A percentile compares a stretch with the other conserved stretches of the same genome.
These are phyloP conservation scores for Beta corolliflora DNA, from an alignment of 179 eudicot genomes.

Conservation along the genomic window DNA sequence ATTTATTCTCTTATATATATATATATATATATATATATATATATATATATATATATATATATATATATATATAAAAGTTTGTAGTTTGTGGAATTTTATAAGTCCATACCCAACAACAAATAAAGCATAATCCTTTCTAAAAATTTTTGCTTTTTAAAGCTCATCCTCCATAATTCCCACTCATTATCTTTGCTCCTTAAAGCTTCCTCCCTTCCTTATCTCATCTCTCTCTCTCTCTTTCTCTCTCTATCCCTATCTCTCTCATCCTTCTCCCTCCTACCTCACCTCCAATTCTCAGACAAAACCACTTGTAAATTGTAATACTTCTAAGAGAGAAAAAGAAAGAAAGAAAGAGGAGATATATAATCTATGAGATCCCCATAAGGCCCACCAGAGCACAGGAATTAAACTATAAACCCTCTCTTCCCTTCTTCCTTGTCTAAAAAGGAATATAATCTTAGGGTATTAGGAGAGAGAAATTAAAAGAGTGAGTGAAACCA, in stretches of 20 bases:
- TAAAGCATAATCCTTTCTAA: constrained; percentile 40
- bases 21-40: no score
- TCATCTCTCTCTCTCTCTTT: constrained; percentile 24
- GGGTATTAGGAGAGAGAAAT: no score
- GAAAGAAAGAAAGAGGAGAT: background rate
- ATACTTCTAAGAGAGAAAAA: constrained; percentile 14
- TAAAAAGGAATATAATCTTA: no score
- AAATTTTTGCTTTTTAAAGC: constrained; percentile 48
- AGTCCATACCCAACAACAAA: constrained; percentile 26
- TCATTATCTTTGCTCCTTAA: constrained; percentile 49
- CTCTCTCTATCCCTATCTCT: background rate
- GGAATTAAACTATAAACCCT: constrained; percentile 4
- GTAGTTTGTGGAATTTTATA: background rate
- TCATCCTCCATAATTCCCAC: constrained; percentile 45
- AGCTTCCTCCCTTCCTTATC: constrained; percentile 47
- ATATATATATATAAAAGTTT: no score
- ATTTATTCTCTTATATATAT: no score
- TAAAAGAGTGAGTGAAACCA: no score
- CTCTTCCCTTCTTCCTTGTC: no score
- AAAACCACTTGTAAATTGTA: background rate
- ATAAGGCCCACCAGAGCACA: constrained; percentile 29
- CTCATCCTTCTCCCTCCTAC: background rate
- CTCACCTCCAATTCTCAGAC: constrained; percentile 22
- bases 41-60: no score
- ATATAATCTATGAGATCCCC: constrained; percentile 22